Conservation (phyloP, 108 stramenopile species). For the Nannochloropsis oceanica region DNA sequence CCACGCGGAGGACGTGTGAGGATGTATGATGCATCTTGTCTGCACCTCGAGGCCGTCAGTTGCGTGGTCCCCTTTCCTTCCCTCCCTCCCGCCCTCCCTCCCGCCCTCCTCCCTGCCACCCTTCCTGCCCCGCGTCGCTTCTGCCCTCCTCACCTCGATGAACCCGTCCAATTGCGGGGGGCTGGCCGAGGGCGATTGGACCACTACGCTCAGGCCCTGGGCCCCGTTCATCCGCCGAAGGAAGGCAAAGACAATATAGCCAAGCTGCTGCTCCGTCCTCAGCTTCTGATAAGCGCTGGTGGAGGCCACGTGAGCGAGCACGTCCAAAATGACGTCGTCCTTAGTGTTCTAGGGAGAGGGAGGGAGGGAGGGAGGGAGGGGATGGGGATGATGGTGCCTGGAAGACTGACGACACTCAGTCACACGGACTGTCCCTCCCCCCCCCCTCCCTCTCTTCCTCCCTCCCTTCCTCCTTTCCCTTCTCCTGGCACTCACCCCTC, state of each 20-base stretch:
- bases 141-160: background rate
- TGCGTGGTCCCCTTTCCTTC: background rate
- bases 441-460: too few species aligned
- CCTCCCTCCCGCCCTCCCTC: background rate
- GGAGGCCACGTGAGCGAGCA: background rate
- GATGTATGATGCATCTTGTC: too few species aligned
- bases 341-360: background rate
- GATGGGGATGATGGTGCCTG: too few species aligned
- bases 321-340: background rate
- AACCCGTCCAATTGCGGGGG: background rate
- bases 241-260: conserved; percentile 19
- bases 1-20: too few species aligned
- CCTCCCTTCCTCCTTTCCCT: too few species aligned
- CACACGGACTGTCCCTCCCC: too few species aligned
- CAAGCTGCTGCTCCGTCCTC: conserved; percentile 27
- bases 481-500: background rate
- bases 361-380: too few species aligned
- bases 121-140: background rate
- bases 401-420: too few species aligned
- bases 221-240: background rate
- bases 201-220: background rate
- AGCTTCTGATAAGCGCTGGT: conserved; percentile 2
- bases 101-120: background rate
- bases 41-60: too few species aligned
- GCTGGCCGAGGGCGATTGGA: background rate